Evolutionary conservation across 2,329 filamentous ascomycete species (phyloP).

Genomic region (Trichophyton verrucosum): DNA sequence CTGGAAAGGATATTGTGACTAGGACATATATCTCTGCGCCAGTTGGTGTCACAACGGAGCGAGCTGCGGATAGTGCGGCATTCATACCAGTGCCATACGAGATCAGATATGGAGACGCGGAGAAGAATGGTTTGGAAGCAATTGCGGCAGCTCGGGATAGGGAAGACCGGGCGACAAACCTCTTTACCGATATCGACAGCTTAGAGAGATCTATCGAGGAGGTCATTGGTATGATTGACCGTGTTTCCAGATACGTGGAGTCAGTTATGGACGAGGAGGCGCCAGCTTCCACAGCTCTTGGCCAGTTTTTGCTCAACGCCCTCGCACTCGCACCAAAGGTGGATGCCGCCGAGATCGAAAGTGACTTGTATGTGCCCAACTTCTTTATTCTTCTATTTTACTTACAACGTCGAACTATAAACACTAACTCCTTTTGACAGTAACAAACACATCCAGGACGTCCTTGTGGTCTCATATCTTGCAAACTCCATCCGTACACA

Average conservation of each 20-base stretch:
- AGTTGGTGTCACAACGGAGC: constrained; percentile 87
- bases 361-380: constrained; percentile 59
- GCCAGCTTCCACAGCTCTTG: constrained; percentile 77
- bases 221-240: constrained; percentile 78
- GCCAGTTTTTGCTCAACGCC: constrained; percentile 89
- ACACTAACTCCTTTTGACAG: constrained; percentile 27
- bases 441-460: constrained; percentile 99
- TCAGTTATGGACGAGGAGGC: constrained; percentile 81
- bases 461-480: constrained; percentile 93
- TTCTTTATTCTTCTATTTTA: constrained; percentile 1
- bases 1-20: constrained; percentile 78
- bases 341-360: constrained; percentile 76
- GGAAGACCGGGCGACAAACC: constrained; percentile 58
- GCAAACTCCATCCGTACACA: constrained; percentile 98
- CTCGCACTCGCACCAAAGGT: constrained; percentile 92
- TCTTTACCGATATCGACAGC: constrained; percentile 80
- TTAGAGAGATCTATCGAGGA: constrained; percentile 77
- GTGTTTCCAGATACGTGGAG: constrained; percentile 82
- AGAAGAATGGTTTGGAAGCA: constrained; percentile 66
- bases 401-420: constrained; percentile 16
- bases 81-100: constrained; percentile 97
- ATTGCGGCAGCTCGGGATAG: constrained; percentile 69
- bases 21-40: constrained; percentile 91
- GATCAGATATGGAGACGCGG: constrained; percentile 73
- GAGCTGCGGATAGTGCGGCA: constrained; percentile 87